These are phyloP conservation scores for Xylaria sp. DNA, from an alignment of 2,329 filamentous ascomycete species.

Conservation along the genomic window DNA sequence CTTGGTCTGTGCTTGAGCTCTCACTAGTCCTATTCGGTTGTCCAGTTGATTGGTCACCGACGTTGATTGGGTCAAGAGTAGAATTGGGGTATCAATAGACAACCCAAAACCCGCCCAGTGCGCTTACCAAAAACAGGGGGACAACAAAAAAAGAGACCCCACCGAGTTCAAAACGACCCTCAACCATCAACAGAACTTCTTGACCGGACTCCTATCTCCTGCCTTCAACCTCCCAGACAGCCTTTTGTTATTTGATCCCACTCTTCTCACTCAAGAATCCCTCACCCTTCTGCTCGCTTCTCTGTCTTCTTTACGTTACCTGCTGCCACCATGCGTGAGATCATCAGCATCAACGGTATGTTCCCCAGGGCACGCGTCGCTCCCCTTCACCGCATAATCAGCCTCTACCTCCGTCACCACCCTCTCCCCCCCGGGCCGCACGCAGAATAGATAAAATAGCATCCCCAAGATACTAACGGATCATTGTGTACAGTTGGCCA, in stretches of 20 bases:
- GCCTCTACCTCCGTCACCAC: slow-evolving; percentile 37
- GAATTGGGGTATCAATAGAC: slow-evolving; percentile 38
- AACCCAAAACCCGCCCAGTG: slow-evolving; percentile 42
- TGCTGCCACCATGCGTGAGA: slow-evolving; percentile 89
- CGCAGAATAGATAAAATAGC: slow-evolving; percentile 23
- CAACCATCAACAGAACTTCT: slow-evolving; percentile 40
- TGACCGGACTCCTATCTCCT: slow-evolving; percentile 39
- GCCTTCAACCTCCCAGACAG: slow-evolving; percentile 35
- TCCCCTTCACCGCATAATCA: slow-evolving; percentile 58
- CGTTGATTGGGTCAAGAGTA: slow-evolving; percentile 17
- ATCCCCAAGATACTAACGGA: slow-evolving; percentile 61
- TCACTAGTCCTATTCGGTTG: slow-evolving; percentile 33
- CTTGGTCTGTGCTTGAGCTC: slow-evolving; percentile 27
- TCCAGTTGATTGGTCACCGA: slow-evolving; percentile 27
- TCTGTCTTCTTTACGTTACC: slow-evolving; percentile 50
- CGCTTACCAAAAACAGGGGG: slow-evolving; percentile 46
- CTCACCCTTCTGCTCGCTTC: slow-evolving; percentile 46
- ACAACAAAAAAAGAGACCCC: slow-evolving; percentile 45
- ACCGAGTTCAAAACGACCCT: slow-evolving; percentile 42
- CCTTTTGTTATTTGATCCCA: slow-evolving; percentile 42
- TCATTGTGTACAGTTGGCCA: slow-evolving; percentile 83
- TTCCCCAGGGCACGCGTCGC: slow-evolving; percentile 52
- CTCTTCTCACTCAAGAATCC: slow-evolving; percentile 36
- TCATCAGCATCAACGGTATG: slow-evolving; percentile 99
- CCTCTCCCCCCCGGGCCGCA: slow-evolving; percentile 38